These are phyloP conservation scores for Dianthus caryophyllus DNA, from an alignment of 148 eudicot species.

Conservation along the genomic window DNA sequence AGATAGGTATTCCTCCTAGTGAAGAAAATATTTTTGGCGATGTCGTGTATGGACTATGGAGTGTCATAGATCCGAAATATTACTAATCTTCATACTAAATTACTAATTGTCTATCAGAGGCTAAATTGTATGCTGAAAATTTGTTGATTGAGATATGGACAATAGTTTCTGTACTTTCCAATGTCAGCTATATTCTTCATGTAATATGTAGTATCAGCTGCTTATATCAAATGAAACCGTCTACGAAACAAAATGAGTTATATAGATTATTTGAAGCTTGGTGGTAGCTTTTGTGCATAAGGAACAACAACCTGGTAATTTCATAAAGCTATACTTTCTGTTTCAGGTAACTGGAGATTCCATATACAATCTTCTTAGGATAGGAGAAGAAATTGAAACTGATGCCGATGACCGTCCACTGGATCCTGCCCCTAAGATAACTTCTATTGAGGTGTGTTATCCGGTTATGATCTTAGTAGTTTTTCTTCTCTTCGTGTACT, in stretches of 20 bases:
- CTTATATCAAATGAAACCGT: not conserved
- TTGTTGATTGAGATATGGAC: not conserved
- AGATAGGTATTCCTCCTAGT: too few relatives aligned
- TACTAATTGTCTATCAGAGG: too few relatives aligned
- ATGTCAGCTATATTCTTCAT: not conserved
- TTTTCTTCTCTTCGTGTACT: slow-evolving; percentile 9
- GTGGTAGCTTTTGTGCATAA: not conserved
- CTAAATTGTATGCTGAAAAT: too few relatives aligned
- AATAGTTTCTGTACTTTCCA: not conserved
- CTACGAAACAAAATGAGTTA: not conserved
- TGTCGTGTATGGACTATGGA: too few relatives aligned
- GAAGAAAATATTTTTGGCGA: too few relatives aligned
- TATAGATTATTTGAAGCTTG: not conserved
- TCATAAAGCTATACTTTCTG: slow-evolving; percentile 8
- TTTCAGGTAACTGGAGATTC: slow-evolving; percentile 95
- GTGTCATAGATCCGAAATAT: too few relatives aligned
- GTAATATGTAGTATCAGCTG: not conserved
- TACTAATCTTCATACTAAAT: too few relatives aligned
- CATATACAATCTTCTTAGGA: slow-evolving; percentile 67
- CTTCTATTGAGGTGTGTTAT: slow-evolving; percentile 61
- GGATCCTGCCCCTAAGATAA: slow-evolving; percentile 81
- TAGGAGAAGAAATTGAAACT: slow-evolving; percentile 92
- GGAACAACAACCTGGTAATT: not conserved
- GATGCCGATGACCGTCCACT: slow-evolving; percentile 77
- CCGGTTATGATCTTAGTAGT: not conserved